These are phyloP conservation scores for Pseudozyma hubeiensis DNA, from an alignment of 1,284 basidiomycete genomes.

Conservation along the genomic window DNA sequence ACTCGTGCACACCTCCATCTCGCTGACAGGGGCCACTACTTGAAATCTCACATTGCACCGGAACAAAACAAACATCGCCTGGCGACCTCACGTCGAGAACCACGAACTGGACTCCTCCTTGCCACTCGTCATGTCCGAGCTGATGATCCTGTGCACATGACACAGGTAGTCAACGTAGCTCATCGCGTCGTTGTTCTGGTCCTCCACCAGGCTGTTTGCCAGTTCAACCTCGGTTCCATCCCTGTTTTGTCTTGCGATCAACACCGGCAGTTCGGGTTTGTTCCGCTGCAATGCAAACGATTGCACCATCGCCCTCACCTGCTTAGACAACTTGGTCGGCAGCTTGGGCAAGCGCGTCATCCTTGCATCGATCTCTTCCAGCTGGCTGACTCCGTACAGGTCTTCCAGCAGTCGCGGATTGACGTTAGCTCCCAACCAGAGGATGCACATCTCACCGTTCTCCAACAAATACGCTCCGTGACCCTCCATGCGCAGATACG, in stretches of 20 bases:
- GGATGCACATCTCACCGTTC: slow-evolving; percentile 87
- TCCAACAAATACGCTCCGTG: slow-evolving; percentile 93
- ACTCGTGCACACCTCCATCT: too few species aligned
- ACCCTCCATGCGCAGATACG: slow-evolving; percentile 87
- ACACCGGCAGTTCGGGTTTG: slow-evolving; percentile 76
- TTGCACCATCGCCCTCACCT: slow-evolving; percentile 85
- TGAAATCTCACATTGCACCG: too few species aligned
- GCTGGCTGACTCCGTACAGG: slow-evolving; percentile 84
- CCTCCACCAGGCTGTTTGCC: slow-evolving; percentile 95
- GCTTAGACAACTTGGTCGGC: slow-evolving; percentile 81
- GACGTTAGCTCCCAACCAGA: slow-evolving; percentile 89
- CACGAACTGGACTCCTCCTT: slow-evolving; percentile 49
- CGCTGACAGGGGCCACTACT: too few species aligned
- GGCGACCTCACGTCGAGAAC: slow-evolving; percentile 35
- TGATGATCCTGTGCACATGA: slow-evolving; percentile 66
- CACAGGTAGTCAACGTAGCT: slow-evolving; percentile 68
- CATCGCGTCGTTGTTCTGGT: slow-evolving; percentile 94
- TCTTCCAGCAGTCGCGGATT: slow-evolving; percentile 86
- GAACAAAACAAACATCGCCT: too few species aligned
- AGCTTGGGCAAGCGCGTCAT: slow-evolving; percentile 81
- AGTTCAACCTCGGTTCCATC: slow-evolving; percentile 96
- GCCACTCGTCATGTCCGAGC: slow-evolving; percentile 57
- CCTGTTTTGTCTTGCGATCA: slow-evolving; percentile 89
- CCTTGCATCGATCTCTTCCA: slow-evolving; percentile 79
- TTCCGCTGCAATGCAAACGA: slow-evolving; percentile 77